Percentiles rank a stretch among this genome's conserved stretches.
phyloP scores from a whole-genome alignment of 2,329 filamentous ascomycete species.

The Alternaria conjuncta region DNA sequence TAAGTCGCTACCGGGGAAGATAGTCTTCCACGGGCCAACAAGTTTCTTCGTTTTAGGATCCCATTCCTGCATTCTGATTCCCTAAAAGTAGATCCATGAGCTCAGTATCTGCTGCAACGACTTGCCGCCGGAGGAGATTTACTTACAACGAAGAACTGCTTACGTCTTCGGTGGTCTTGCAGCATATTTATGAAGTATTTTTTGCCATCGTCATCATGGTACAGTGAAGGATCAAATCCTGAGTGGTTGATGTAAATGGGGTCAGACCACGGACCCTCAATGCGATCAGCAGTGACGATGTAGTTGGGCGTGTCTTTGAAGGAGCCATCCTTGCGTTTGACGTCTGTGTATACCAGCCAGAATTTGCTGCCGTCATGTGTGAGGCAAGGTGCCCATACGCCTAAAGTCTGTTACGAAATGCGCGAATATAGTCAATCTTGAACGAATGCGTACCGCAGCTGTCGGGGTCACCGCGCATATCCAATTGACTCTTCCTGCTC shows the following conservation, averaged over 20 bases:
- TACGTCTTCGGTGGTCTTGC: slow-evolving; percentile 43
- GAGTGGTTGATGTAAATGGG: slow-evolving; percentile 66
- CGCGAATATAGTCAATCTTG: no score
- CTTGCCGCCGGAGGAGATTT: accelerated
- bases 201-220: slow-evolving; percentile 46
- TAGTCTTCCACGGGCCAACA: slow-evolving; percentile 61
- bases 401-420: slow-evolving; percentile 10
- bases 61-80: slow-evolving; percentile 66
- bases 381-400: slow-evolving; percentile 69
- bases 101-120: neutral
- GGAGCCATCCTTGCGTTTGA: slow-evolving; percentile 70
- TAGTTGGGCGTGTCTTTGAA: slow-evolving; percentile 71
- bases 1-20: slow-evolving; percentile 62
- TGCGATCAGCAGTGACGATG: slow-evolving; percentile 59
- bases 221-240: slow-evolving; percentile 63
- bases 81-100: neutral
- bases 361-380: slow-evolving; percentile 66
- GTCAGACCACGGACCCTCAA: slow-evolving; percentile 68
- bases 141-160: slow-evolving; percentile 54
- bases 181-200: slow-evolving; percentile 50
- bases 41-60: slow-evolving; percentile 58
- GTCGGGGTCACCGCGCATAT: slow-evolving; percentile 60
- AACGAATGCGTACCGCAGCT: slow-evolving; percentile 50
- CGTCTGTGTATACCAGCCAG: slow-evolving; percentile 70
- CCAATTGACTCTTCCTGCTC: slow-evolving; percentile 58